These are phyloP conservation scores for Solanum arcanum DNA, from an alignment of 257 asterid genomes.

Conservation along the genomic window DNA sequence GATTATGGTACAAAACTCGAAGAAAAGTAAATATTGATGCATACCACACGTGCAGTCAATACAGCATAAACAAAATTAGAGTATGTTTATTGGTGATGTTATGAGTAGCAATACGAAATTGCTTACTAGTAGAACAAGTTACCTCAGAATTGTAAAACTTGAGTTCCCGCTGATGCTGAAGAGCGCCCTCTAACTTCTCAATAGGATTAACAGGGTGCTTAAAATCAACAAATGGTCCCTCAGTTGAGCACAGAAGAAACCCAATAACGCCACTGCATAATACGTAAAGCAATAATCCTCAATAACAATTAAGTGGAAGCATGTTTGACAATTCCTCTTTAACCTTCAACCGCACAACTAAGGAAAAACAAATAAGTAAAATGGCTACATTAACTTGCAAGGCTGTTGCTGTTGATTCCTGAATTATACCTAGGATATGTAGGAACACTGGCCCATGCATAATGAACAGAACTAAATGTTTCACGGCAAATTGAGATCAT, in stretches of 20 bases:
- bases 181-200: constrained; percentile 71
- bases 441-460: constrained; percentile 96
- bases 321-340: background rate
- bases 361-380: background rate
- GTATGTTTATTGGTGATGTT: background rate
- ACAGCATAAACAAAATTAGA: background rate
- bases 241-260: constrained; percentile 70
- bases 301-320: background rate
- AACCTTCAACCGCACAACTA: background rate
- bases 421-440: constrained; percentile 78
- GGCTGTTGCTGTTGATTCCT: background rate
- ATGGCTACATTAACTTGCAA: background rate
- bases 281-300: constrained; percentile 4
- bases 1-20: background rate
- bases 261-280: constrained; percentile 79
- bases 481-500: constrained; percentile 67
- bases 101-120: background rate
- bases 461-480: constrained; percentile 75
- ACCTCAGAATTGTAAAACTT: constrained; percentile 90
- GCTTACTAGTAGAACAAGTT: background rate
- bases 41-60: background rate
- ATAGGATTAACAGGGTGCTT: constrained; percentile 83
- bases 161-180: constrained; percentile 51
- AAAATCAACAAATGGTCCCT: constrained; percentile 81
- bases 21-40: background rate